Percentiles rank a stretch among this genome's conserved stretches.
phyloP scores from a whole-genome alignment of 768 basidiomycete genomes.

The Naganishia vishniacii region DNA sequence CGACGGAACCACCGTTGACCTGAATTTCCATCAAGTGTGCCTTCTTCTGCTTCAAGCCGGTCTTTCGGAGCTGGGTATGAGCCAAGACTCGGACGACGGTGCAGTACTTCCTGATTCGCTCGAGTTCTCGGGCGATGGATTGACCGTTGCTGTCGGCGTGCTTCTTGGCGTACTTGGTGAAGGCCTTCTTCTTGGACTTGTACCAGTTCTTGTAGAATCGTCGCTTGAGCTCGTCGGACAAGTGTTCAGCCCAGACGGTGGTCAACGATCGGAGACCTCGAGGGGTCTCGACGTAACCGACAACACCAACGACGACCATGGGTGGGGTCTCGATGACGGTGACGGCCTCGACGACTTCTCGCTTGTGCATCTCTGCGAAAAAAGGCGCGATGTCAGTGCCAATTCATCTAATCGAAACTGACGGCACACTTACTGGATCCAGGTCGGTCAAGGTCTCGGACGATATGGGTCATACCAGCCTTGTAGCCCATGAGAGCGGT shows the following conservation, averaged over 20 bases:
- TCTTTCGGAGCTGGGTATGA: slow-evolving; percentile 98
- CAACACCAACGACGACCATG: slow-evolving; percentile 91
- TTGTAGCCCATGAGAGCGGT: slow-evolving; percentile 99
- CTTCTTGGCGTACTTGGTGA: slow-evolving; percentile 99
- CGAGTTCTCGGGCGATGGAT: slow-evolving; percentile 87
- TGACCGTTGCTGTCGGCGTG: slow-evolving; percentile 91
- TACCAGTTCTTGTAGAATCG: slow-evolving; percentile 99
- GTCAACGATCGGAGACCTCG: slow-evolving; percentile 97
- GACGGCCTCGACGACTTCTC: slow-evolving; percentile 97
- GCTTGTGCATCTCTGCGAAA: slow-evolving; percentile 94
- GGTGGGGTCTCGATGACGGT: slow-evolving; percentile 94
- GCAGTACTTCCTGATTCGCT: slow-evolving; percentile 99
- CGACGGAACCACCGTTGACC: slow-evolving; percentile 85
- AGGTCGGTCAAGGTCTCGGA: slow-evolving; percentile 97
- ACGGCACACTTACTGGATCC: slow-evolving; percentile 77
- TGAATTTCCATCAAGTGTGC: slow-evolving; percentile 99
- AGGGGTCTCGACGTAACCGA: slow-evolving; percentile 99
- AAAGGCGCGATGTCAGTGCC: neutral
- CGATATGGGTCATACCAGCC: slow-evolving; percentile 99
- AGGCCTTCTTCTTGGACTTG: slow-evolving; percentile 99
- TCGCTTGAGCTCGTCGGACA: slow-evolving; percentile 95
- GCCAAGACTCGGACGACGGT: slow-evolving; percentile 98
- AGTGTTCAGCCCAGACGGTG: slow-evolving; percentile 92
- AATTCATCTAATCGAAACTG: neutral
- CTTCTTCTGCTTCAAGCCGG: slow-evolving; percentile 96